Base-by-base conservation (phyloP, 2,329 filamentous ascomycete genomes). In the Trichoderma sp. region DNA sequence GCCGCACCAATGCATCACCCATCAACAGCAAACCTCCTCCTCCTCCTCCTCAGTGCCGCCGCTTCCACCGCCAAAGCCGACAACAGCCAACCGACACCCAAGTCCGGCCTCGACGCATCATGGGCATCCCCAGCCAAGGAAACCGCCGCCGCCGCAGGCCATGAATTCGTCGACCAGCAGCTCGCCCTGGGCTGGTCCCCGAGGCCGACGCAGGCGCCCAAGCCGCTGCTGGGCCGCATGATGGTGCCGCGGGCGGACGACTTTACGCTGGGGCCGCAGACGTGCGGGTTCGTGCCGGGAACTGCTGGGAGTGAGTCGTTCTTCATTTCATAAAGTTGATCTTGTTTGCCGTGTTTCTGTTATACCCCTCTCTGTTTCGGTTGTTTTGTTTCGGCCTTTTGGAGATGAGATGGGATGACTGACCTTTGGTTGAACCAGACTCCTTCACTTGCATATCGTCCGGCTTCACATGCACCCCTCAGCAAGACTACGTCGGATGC, bases 111-210 rank as follows among this genome's bases (percentile, higher is more conserved):
- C 61, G 68, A 73, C 12, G 26, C 64, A 43, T 72, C 74, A 58
- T 76, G 74, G 74, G 69, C 68, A 19, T 50, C 54, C 3, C 72
- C 73, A 17, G 69, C 75, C 2, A 69, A 59, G 47, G 69, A 76
- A 64, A 77, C 75, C 4, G 64, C 66, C 10, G 50, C 65, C 7
- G 55, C 63, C 6, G 58, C 66, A 5, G 65, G 69, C 50, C 66
- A 65, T 7, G 43, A 43, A 2, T n/a, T 69, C 6, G 64, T 69
- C 7, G 65, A 72, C 41, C 60, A 68, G 19, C 71, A 72, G 62
- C 26, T 76, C n/a, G 72, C 68, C 26, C 50, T 73, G 65, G 75
- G 75, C 59, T 74, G 68, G 64, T 72, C 73, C 9, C 76, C 76
- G 3, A 67, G 67, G 19, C 75, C 76, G 52, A 78, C 76, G 3